Conservation (phyloP, 768 basidiomycete species). For the Coprinopsis sp. region DNA sequence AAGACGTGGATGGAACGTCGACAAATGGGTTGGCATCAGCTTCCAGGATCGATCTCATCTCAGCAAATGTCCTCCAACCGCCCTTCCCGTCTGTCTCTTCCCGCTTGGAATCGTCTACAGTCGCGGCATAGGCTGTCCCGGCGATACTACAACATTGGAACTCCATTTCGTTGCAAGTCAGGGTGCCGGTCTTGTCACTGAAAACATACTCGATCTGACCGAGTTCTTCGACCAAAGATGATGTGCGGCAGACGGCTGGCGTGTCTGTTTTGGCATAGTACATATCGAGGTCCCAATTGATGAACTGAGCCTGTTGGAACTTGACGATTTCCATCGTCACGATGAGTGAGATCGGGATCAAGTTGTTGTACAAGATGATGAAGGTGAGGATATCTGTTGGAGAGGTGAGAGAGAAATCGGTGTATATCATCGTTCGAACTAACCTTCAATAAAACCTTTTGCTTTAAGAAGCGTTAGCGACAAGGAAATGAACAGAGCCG, state of each 20-base stretch:
- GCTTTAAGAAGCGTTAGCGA: conserved; percentile 35
- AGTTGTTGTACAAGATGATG: conserved; percentile 97
- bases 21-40: conserved; percentile 57
- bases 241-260: conserved; percentile 95
- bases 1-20: conserved; percentile 36
- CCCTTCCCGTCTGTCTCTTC: conserved; percentile 52
- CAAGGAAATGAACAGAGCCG: conserved; percentile 2
- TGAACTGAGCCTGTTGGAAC: conserved; percentile 94
- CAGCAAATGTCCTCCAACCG: conserved; percentile 78
- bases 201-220: conserved; percentile 98
- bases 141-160: conserved; percentile 87
- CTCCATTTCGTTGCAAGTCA: conserved; percentile 98
- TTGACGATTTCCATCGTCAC: conserved; percentile 99
- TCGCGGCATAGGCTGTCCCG: conserved; percentile 85
- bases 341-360: conserved; percentile 98
- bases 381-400: conserved; percentile 88
- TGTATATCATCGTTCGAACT: neutral
- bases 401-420: conserved; percentile 10
- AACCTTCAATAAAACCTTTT: conserved; percentile 79
- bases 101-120: conserved; percentile 82
- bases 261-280: conserved; percentile 95
- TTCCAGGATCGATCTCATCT: conserved; percentile 56
- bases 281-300: conserved; percentile 98
- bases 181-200: conserved; percentile 91
- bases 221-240: conserved; percentile 95